These are phyloP conservation scores for Apiotrichum porosum DNA, from an alignment of 1,284 basidiomycete species.

Conservation along the genomic window DNA sequence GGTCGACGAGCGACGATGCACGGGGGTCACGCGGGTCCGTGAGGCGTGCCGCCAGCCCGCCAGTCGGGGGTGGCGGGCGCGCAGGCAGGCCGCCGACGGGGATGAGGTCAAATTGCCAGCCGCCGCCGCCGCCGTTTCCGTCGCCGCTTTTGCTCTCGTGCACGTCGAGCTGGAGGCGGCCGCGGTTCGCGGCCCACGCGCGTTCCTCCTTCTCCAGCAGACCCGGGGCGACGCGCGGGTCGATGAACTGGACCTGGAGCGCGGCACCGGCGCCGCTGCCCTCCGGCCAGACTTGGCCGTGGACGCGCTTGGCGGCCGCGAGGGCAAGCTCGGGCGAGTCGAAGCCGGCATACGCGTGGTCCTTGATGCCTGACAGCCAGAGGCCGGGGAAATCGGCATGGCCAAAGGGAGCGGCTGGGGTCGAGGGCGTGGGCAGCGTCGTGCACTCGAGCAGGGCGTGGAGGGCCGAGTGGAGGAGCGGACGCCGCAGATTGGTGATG, in stretches of 20 bases:
- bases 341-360: slow-evolving; percentile 43
- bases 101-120: slow-evolving; percentile 2
- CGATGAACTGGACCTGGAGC: slow-evolving; percentile 44
- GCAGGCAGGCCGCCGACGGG: background rate
- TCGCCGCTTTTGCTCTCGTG: too few species aligned
- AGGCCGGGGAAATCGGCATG: slow-evolving; percentile 28
- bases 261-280: slow-evolving; percentile 20
- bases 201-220: slow-evolving; percentile 40
- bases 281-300: slow-evolving; percentile 30
- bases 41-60: background rate
- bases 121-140: background rate
- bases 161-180: slow-evolving; percentile 34
- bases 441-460: slow-evolving; percentile 1
- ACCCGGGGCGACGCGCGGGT: slow-evolving; percentile 23
- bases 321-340: slow-evolving; percentile 19
- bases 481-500: slow-evolving; percentile 46
- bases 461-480: slow-evolving; percentile 26
- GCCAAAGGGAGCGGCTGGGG: slow-evolving; percentile 24
- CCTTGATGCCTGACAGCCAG: slow-evolving; percentile 45
- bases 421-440: background rate
- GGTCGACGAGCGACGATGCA: background rate
- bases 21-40: background rate
- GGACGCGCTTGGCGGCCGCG: slow-evolving; percentile 23
- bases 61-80: background rate
- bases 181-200: slow-evolving; percentile 43